Evolutionary conservation across 805 yeast species (phyloP), one percentile per base, ranked within the genome.

Genomic region (Schizosaccharomyces osmophilus): DNA sequence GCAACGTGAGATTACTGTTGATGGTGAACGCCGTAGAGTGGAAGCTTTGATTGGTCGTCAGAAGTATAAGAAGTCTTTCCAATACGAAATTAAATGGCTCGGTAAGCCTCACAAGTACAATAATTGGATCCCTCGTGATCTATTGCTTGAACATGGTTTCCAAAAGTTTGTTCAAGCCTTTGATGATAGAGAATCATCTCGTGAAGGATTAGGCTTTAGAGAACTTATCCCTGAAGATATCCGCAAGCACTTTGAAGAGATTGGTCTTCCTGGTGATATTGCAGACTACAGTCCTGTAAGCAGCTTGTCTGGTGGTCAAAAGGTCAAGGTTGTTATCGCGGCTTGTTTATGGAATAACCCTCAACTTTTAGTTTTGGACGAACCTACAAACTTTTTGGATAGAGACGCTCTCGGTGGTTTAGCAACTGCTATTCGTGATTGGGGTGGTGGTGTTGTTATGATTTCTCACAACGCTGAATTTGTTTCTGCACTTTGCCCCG

Each of bases 311-410:
- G 98, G 98, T 72, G 98, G 98, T 69, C 98, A 90, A 76, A 79
- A 90, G 71, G 98, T 90, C 64, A 90, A 90, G 74, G 97, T 90
- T 65, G 98, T 90, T 64, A 90, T 90, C 76, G 97, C 97, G 15
- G 98, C 97, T 74, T 97, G 97, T 65, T 90, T 90, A 93, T 90
- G 98, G 98, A 90, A 93, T 75, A 93, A 90, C 71, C 98, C 98
- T 22, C 98, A 90, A 73, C 80, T 90, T 73, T 79, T 90, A 65
- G 98, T 90, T 55, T 79, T 90, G 64, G 98, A 90, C 74, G 98
- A 90, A 80, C 98, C 98, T 72, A 90, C 97, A 69, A 90, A 90
- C 76, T 90, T 93, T 78, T 78, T 90, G 75, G 98, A 90, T 74
- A 84, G 98, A 78, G 98, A 90, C 73, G 89, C 97, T 31, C 78